These are phyloP conservation scores for Arthrobotrys sphaeroides DNA, from an alignment of 2,329 filamentous ascomycete genomes.

Conservation along the genomic window DNA sequence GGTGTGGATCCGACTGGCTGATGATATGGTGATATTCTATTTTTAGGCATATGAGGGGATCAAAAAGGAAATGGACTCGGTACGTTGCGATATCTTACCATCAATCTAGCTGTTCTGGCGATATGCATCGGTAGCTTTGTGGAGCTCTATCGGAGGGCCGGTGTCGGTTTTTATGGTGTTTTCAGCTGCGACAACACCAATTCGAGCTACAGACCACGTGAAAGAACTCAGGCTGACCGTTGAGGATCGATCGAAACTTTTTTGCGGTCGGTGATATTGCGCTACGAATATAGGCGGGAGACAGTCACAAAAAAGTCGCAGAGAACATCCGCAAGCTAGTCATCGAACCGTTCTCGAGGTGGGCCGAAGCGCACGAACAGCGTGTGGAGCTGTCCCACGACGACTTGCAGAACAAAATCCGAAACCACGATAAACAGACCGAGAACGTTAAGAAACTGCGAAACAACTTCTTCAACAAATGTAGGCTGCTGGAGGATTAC, in stretches of 20 bases:
- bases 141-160: slow-evolving; percentile 78
- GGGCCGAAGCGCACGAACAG: slow-evolving; percentile 93
- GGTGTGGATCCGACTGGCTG: slow-evolving; percentile 43
- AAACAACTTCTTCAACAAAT: slow-evolving; percentile 99
- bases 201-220: slow-evolving; percentile 2
- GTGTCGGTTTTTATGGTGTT: slow-evolving; percentile 87
- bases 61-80: slow-evolving; percentile 59
- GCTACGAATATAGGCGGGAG: slow-evolving; percentile 71
- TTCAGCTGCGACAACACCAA: slow-evolving; percentile 31
- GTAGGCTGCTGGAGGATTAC: slow-evolving; percentile 90
- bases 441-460: slow-evolving; percentile 91
- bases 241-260: slow-evolving; percentile 9
- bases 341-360: slow-evolving; percentile 89
- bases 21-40: slow-evolving; percentile 51
- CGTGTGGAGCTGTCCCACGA: slow-evolving; percentile 94
- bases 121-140: slow-evolving; percentile 73
- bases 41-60: slow-evolving; percentile 58
- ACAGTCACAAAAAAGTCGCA: slow-evolving; percentile 93
- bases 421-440: slow-evolving; percentile 89
- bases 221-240: slow-evolving; percentile 14
- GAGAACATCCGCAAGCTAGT: slow-evolving; percentile 96
- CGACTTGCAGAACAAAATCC: slow-evolving; percentile 88
- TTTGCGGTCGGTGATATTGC: slow-evolving; percentile 25
- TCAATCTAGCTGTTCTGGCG: slow-evolving; percentile 12
- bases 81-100: slow-evolving; percentile 49